Base-by-base conservation (phyloP, 495 filamentous ascomycete genomes). In the Thermochaetoides thermophila region DNA sequence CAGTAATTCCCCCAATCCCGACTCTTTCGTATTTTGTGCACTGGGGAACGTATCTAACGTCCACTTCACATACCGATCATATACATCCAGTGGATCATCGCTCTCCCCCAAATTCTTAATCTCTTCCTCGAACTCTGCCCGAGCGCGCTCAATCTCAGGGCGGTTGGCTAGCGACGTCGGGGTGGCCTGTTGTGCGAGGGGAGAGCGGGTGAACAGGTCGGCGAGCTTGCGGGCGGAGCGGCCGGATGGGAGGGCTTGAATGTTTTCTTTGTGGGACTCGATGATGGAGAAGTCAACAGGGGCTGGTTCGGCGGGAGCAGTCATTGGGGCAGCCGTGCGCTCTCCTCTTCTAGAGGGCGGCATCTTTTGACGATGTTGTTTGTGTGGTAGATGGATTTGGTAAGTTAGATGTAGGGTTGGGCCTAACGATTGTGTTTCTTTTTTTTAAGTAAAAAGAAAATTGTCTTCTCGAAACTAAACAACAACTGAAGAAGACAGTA, bases 31-130 rank as follows among this genome's bases (percentile, higher is more conserved):
- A 23, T 84, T 83, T 57, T 93, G 84, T 9, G 86, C 82, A 2
- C 87, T 85, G 0, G 89, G 91, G 46, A 95, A 96, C 10, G 87
- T 82, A 49, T 92, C 83, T 12, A 96, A 59, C 0, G 85, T 91
- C 89, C 89, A 97, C 56, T 83, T 81, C 16, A 95, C 83, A 47
- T 97, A 97, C 52, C 91, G 77, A 45, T 95, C 87, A 58, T 84
- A 97, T 28, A 95, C 69, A 49, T 96, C 91, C 21, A 97, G 73
- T 2, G 89, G 89, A 47, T 97, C 89, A 46, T 97, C 89, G 5
- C 81, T 81, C 49, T 96, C 89, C 38, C 69, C 65, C 29, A 92
- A 76, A 17, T 61, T 68, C 17, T 67, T 60, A 5, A 97, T 55
- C 53, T 97, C 89, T 7, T 71, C 65, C 53, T 97, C 91, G 45